A percentile compares a stretch with the other conserved stretches of the same genome.
phyloP scores from a whole-genome alignment of 2,329 filamentous ascomycete genomes.

The Aspergillus fumigatiaffinis region DNA sequence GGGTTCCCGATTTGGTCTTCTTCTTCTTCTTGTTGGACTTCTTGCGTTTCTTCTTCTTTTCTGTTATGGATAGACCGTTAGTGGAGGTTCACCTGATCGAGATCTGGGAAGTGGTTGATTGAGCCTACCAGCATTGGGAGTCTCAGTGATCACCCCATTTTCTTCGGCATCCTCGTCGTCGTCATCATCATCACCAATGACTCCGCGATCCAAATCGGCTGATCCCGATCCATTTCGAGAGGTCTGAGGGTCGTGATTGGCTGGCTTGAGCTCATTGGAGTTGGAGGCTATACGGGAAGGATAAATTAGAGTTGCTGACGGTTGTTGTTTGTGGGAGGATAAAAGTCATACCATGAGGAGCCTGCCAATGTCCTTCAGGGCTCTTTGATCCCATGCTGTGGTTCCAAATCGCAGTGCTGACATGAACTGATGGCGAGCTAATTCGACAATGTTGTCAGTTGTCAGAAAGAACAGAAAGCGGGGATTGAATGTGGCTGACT shows the following conservation, averaged over 20 bases:
- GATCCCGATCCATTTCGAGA: conserved; percentile 1
- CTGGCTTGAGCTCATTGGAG: conserved; percentile 2
- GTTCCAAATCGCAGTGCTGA: neutral
- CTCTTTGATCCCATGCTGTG: conserved; percentile 7
- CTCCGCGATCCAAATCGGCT: conserved; percentile 4
- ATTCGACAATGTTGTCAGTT: neutral
- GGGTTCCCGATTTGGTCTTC: conserved; percentile 1
- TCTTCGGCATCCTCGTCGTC: conserved; percentile 11
- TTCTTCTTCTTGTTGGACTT: conserved; percentile 18
- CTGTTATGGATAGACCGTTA: neutral
- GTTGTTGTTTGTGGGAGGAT: neutral
- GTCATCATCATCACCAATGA: conserved; percentile 11
- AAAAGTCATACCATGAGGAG: conserved; percentile 1
- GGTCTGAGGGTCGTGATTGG: conserved; percentile 1
- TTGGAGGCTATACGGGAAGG: neutral
- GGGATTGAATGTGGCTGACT: neutral
- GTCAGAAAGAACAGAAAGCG: neutral
- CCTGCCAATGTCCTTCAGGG: conserved; percentile 4
- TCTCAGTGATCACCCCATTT: neutral
- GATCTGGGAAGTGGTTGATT: neutral
- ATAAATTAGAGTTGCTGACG: neutral
- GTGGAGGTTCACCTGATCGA: neutral
- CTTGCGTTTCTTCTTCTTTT: conserved; percentile 35
- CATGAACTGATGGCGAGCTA: neutral
- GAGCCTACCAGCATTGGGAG: neutral